Conservation (phyloP, 495 filamentous ascomycete genomes). For the Cenococcum geophilum region DNA sequence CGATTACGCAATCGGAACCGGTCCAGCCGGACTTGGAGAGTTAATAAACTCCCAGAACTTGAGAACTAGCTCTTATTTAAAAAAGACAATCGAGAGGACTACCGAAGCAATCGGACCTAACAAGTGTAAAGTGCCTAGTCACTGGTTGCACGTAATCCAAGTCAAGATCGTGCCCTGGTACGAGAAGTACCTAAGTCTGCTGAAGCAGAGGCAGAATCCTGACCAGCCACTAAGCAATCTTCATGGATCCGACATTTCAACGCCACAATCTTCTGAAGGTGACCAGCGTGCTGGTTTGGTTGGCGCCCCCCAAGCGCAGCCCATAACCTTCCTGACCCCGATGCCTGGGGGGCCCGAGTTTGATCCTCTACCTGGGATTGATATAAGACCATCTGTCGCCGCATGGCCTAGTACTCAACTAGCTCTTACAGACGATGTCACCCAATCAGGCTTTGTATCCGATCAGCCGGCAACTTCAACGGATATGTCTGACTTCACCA, state of each 20-base stretch:
- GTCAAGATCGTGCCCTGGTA: background rate
- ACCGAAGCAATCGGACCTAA: constrained; percentile 24
- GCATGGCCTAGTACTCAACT: constrained; percentile 2
- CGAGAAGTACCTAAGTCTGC: constrained; percentile 2
- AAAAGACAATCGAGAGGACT: constrained; percentile 36
- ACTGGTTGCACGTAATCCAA: constrained; percentile 1
- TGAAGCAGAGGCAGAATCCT: background rate
- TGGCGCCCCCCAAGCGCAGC: too few species aligned
- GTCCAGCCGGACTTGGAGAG: constrained; percentile 40
- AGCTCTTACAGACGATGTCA: constrained; percentile 6
- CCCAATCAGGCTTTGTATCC: background rate
- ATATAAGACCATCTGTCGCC: background rate
- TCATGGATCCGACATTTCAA: background rate
- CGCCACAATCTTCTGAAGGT: background rate
- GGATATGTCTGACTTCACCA: constrained; percentile 19
- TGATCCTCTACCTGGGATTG: background rate
- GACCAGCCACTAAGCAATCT: background rate
- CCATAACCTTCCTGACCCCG: too few species aligned
- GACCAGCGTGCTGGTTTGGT: too few species aligned
- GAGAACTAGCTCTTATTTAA: constrained; percentile 45
- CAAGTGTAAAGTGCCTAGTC: constrained; percentile 22
- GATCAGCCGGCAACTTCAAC: background rate
- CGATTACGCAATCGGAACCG: constrained; percentile 44
- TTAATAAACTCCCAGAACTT: constrained; percentile 42
- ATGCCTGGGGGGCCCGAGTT: background rate